Conservation (phyloP, 345 rosid species). For the Eucalyptus polybractea region DNA sequence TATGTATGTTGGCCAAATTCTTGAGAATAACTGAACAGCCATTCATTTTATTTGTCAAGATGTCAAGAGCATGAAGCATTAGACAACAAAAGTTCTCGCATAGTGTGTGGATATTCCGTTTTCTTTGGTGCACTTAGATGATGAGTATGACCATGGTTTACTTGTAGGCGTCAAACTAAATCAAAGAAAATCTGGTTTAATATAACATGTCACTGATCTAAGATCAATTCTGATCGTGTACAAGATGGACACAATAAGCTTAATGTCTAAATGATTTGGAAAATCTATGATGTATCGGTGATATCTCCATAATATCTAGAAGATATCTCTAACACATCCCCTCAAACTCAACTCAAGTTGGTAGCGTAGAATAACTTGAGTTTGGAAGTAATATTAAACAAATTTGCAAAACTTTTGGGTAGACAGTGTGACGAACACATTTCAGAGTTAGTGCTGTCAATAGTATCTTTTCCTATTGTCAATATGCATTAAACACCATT, state of each 20-base stretch:
- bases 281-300: neutral
- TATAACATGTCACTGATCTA: neutral
- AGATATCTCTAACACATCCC: neutral
- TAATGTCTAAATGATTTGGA: neutral
- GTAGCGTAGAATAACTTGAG: neutral
- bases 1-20: neutral
- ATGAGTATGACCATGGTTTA: neutral
- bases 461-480: neutral
- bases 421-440: neutral
- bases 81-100: neutral
- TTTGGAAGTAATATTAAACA: neutral
- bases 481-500: neutral
- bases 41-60: neutral
- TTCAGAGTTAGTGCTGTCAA: neutral
- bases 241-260: neutral
- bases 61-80: neutral
- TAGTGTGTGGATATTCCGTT: neutral
- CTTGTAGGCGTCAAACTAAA: neutral
- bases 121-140: neutral
- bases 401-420: neutral
- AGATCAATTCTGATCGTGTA: neutral
- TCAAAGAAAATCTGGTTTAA: neutral
- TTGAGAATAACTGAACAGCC: neutral
- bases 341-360: neutral
- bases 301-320: neutral